Evolutionary conservation across 2,329 filamentous ascomycete species (phyloP), one percentile per base, ranked within the genome.

Genomic region (Sordariomycetes sp.): DNA sequence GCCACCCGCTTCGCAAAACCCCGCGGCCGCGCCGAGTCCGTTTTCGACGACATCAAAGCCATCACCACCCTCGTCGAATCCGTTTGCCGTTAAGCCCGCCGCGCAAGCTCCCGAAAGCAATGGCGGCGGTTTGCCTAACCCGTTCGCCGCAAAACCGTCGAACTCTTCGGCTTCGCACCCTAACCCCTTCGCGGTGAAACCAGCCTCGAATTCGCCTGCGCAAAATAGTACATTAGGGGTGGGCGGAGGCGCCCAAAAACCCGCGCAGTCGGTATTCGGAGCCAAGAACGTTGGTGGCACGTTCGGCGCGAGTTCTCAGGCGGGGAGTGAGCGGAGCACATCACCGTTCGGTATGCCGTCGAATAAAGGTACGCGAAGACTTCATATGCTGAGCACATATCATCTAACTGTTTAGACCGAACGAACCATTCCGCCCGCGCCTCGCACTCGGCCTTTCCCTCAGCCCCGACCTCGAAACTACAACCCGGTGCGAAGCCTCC

Each of bases 131-230:
- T 24, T 16, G 5, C 64, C 69, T 60, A 73, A 71, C 61, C 70
- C 70, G 22, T 73, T 73, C 65, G 70, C 70, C 58, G 61, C 62
- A 53, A 65, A 59, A 55, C 62, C 64, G 4, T 34, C 35, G 2
- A 8, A 22, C 11, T 11, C 53, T 14, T 34, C 52, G 20, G 20
- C 52, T 20, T 25, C 57, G 18, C 43, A 32, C 18, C 48, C 53
- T n/a, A 59, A 59, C 40, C 58, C 58, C 18, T 59, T 59, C n/a
- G 58, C 53, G n/a, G 14, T 40, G 7, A 32, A 34, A 24, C 46
- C 58, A 3, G 43, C 52, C 6, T 14, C 52, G 16, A 16, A 24
- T 12, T 20, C 58, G 10, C 32, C 53, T 25, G 25, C 28, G 6
- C 32, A 55, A 14, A 54, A 54, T 14, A 59, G 55, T 28, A 52